A percentile compares a stretch with the other conserved stretches of the same genome.
phyloP scores from a whole-genome alignment of 2,329 filamentous ascomycete species.

The Ceratocystis lukuohia region DNA sequence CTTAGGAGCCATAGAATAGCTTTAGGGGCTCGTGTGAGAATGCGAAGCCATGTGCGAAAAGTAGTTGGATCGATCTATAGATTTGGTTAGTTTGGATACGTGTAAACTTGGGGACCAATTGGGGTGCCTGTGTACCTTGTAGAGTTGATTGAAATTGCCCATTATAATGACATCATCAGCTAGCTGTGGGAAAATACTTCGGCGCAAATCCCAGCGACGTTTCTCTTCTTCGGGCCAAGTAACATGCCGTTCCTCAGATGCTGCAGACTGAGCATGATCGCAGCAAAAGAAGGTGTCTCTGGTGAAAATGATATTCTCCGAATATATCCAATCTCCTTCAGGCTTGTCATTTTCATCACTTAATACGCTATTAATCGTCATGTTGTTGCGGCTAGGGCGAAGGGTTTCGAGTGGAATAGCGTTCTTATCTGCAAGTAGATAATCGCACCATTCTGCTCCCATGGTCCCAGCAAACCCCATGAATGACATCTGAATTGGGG shows the following conservation, averaged over 20 bases:
- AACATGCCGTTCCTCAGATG: conserved; percentile 50
- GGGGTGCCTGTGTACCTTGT: conserved; percentile 56
- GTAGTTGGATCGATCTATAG: conserved; percentile 85
- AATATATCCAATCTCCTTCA: conserved; percentile 78
- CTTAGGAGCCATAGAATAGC: conserved; percentile 91
- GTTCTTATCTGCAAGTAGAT: conserved; percentile 78
- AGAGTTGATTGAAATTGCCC: conserved; percentile 96
- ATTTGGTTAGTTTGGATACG: neutral
- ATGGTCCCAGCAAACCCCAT: conserved; percentile 97
- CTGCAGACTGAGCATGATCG: conserved; percentile 85
- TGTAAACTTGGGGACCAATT: neutral
- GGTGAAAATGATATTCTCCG: conserved; percentile 91
- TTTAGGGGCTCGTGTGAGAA: conserved; percentile 71
- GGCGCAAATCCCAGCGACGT: conserved; percentile 82
- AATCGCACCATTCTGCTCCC: conserved; percentile 97
- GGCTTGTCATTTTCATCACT: conserved; percentile 53
- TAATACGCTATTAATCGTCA: conserved; percentile 58
- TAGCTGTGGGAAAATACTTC: conserved; percentile 74
- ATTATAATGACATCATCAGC: conserved; percentile 77
- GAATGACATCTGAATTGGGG: conserved; percentile 97
- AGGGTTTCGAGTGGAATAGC: conserved; percentile 74
- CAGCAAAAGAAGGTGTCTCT: conserved; percentile 96
- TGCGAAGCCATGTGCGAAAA: conserved; percentile 89
- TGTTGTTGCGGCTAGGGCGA: conserved; percentile 63
- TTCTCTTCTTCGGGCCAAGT: conserved; percentile 75